A percentile compares a stretch with the other conserved stretches of the same genome.
Conservation (phyloP, 441 rosid species). For the Rhodomyrtus psidioides region DNA sequence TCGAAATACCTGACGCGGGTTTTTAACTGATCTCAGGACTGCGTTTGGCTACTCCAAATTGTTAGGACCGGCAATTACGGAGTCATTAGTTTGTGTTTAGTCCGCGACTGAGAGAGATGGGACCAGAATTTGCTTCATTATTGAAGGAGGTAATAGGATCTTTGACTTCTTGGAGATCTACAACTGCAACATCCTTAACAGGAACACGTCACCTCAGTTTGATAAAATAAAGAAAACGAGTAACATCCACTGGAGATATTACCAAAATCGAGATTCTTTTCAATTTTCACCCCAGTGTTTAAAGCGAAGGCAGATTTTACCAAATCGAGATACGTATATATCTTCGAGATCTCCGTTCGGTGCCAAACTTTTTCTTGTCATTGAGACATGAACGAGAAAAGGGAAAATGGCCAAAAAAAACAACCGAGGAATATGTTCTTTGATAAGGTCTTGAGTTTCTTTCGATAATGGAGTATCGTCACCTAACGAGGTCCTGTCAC, state of each 20-base stretch:
- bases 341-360: background rate
- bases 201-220: background rate
- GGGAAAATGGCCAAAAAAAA: background rate
- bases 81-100: background rate
- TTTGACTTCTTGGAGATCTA: background rate
- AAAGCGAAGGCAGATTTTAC: background rate
- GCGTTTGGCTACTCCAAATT: background rate
- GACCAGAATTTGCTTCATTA: background rate
- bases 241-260: background rate
- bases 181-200: background rate
- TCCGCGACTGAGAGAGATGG: background rate
- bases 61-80: background rate
- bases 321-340: background rate
- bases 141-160: background rate
- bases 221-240: background rate
- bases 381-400: background rate
- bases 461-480: background rate
- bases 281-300: background rate
- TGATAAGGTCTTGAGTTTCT: background rate
- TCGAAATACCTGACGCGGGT: background rate
- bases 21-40: background rate
- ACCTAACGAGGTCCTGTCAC: background rate
- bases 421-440: background rate
- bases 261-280: background rate
- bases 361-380: background rate